Base-by-base conservation (phyloP, 2,329 filamentous ascomycete species). In the Fusarium pilosicola region DNA sequence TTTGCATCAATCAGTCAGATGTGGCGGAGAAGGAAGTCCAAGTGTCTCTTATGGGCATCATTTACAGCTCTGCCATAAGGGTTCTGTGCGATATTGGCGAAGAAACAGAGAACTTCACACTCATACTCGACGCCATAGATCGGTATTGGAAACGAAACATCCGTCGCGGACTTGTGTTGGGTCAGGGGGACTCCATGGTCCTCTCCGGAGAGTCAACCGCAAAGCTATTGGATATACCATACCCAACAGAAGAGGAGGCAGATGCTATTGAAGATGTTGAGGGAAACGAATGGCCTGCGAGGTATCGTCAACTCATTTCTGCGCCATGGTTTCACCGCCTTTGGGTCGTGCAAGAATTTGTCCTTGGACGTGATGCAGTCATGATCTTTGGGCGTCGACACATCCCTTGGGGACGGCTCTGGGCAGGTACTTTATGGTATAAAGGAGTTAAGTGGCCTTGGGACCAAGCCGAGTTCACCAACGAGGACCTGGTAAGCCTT, bases 291-390 rank as follows among this genome's bases (percentile, higher is more conserved):
- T 70, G 32, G 42, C 8, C 36, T 1, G 7, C 6, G 6, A 8
- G 6, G 1, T 70, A 28, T 13, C 11, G 36, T 0, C 3, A 42
- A 5, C 9, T 70, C 9, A 24, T 65, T 3, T 56, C 44, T 3
- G 24, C 39, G 11, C 42, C 59, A n/a, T 70, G 65, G 68, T 70
- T 70, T 10, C 48, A 46, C 13, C 68, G 65, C 38, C 32, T 70
- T 5, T 70, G 68, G 68, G 55, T 70, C 14, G 32, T 70, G 5
- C 68, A 70, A 28, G 68, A 70, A 18, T 70, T 70, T n/a, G 32
- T 70, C 14, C 68, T 70, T 6, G 65, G 48, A 2, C 68, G 65
- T 0, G 26, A 70, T 18, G 65, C 51, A 6, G 17, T 20, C 14
- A 59, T 70, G 59, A 5, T 70, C 13, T 15, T 70, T 8, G 68